Conservation (phyloP, 148 eudicot species). For the Pharnaceum exiguum region DNA sequence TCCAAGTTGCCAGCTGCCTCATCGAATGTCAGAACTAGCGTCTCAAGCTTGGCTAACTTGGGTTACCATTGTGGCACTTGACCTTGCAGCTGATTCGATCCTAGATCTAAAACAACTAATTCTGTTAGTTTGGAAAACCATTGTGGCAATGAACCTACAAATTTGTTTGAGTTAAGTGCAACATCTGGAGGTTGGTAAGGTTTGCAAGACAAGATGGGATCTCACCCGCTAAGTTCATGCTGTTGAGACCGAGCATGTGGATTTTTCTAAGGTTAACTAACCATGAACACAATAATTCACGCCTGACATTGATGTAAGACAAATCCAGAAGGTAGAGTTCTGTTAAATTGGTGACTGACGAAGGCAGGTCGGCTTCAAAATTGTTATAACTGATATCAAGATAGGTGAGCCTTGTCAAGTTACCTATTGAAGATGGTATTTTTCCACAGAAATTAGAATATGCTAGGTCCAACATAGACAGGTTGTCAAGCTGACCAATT, state of each 20-base stretch:
- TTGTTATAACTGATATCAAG: background rate
- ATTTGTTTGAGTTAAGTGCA: background rate
- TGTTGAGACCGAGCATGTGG: background rate
- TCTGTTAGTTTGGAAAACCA: conserved; percentile 9
- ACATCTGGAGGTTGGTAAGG: conserved; percentile 5
- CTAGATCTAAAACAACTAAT: background rate
- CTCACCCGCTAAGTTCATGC: conserved; percentile 7
- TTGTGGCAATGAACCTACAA: background rate
- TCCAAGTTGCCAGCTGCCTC: conserved; percentile 1
- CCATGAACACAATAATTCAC: background rate
- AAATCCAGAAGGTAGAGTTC: background rate
- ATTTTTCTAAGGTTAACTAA: background rate
- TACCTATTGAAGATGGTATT: conserved; percentile 15
- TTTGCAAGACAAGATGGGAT: conserved; percentile 7
- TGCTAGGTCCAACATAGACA: no score
- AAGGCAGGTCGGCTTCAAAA: conserved; percentile 2
- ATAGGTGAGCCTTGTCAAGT: conserved; percentile 8
- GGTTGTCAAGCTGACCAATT: background rate
- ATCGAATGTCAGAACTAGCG: conserved; percentile 4
- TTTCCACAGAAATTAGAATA: conserved; percentile 16
- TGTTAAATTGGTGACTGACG: conserved; percentile 1
- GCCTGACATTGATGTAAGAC: background rate
- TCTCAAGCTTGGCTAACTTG: conserved; percentile 1
- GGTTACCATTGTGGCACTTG: conserved; percentile 4
- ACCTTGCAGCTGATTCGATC: conserved; percentile 2